A percentile compares a stretch with the other conserved stretches of the same genome.
Evolutionary conservation across 352 stramenopile genomes (phyloP).

Genomic region (Blastocystis sp.): DNA sequence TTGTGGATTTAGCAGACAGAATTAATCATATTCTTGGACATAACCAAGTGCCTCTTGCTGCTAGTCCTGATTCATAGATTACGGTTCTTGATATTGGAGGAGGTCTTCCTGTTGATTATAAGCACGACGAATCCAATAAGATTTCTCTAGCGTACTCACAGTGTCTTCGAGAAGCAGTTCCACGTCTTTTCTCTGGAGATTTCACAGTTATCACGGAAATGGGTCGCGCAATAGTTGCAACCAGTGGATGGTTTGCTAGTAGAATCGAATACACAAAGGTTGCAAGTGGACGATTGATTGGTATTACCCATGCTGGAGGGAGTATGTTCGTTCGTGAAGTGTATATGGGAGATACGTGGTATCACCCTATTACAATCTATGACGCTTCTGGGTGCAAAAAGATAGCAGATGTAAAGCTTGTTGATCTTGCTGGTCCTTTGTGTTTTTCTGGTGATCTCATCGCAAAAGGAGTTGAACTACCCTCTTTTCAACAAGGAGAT

Average conservation of each 20-base stretch:
- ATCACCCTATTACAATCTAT: conserved; percentile 79
- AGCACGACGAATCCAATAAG: conserved; percentile 74
- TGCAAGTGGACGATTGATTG: conserved; percentile 67
- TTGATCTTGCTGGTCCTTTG: conserved; percentile 83
- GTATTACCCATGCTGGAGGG: conserved; percentile 71
- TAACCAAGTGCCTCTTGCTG: conserved; percentile 38
- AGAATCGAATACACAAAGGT: conserved; percentile 84
- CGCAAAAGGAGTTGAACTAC: conserved; percentile 17
- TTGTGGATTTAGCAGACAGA: conserved; percentile 77
- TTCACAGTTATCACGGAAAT: conserved; percentile 87
- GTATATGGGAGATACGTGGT: conserved; percentile 76
- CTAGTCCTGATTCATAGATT: conserved; percentile 75
- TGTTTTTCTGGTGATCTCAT: conserved; percentile 87
- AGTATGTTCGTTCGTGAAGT: conserved; percentile 83
- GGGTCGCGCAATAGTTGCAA: conserved; percentile 81
- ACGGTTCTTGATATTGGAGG: conserved; percentile 84
- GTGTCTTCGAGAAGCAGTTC: conserved; percentile 75
- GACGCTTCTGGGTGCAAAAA: conserved; percentile 71
- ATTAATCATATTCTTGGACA: conserved; percentile 73
- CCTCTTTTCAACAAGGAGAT: conserved; percentile 33
- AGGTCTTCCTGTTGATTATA: conserved; percentile 83
- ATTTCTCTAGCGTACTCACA: conserved; percentile 75
- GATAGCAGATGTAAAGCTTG: conserved; percentile 70
- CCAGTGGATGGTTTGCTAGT: conserved; percentile 80
- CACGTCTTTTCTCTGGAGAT: conserved; percentile 78